Evolutionary conservation across 345 rosid species (phyloP).

Genomic region (Rhodomyrtus tomentosa): DNA sequence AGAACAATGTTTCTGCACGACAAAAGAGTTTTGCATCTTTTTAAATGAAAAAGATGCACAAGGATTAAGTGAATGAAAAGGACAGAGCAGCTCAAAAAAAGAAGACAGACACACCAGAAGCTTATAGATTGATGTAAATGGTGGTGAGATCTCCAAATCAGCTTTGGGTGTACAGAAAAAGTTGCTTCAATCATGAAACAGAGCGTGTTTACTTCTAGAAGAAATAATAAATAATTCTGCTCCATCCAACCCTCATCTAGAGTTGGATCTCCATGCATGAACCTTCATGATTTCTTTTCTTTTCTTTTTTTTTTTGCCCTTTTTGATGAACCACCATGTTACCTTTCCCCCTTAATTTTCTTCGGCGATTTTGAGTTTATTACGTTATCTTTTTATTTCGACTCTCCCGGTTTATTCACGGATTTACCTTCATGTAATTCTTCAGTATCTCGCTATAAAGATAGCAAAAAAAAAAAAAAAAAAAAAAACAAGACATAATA

Average conservation of each 20-base stretch:
- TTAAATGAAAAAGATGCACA: neutral
- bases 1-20: neutral
- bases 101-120: conserved; percentile 21
- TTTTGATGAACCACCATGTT: neutral
- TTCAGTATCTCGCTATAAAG: neutral
- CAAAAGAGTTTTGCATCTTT: neutral
- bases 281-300: no score
- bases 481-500: neutral
- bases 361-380: neutral
- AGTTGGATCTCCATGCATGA: neutral
- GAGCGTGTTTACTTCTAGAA: neutral
- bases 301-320: neutral
- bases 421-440: neutral
- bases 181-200: conserved; percentile 8
- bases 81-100: conserved; percentile 33
- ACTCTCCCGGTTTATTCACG: neutral
- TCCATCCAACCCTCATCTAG: neutral
- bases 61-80: conserved; percentile 7
- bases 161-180: neutral
- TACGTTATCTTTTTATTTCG: neutral
- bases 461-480: neutral
- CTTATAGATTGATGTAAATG: neutral
- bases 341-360: neutral
- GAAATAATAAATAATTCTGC: neutral
- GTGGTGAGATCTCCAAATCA: conserved; percentile 28